Evolutionary conservation across 805 yeast species (phyloP).

Genomic region (Cyberlindnera suaveolens): DNA sequence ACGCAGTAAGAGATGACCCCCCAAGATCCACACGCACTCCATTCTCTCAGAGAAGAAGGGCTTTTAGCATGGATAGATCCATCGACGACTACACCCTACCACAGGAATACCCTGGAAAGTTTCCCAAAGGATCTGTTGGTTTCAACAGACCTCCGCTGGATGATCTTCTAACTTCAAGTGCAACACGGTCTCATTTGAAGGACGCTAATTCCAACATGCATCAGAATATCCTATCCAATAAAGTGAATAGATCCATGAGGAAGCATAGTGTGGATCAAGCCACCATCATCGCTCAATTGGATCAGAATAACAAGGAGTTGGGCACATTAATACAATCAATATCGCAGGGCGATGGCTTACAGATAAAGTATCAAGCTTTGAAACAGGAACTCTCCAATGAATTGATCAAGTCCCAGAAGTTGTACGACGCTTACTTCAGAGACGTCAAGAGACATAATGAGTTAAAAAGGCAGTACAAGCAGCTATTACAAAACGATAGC

Average conservation of each 20-base stretch:
- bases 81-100: conserved; percentile 12
- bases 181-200: conserved; percentile 8
- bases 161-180: conserved; percentile 8
- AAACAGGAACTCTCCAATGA: conserved; percentile 28
- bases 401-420: conserved; percentile 26
- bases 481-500: neutral
- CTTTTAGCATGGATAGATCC: neutral
- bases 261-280: neutral
- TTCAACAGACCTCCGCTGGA: neutral
- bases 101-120: conserved; percentile 21
- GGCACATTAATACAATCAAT: conserved; percentile 19
- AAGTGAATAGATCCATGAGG: neutral
- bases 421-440: conserved; percentile 30
- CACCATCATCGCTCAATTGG: conserved; percentile 20
- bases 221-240: conserved; percentile 2
- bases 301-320: conserved; percentile 22
- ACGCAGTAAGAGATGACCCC: conserved; percentile 1
- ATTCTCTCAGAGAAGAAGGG: neutral
- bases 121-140: conserved; percentile 9
- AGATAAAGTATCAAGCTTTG: conserved; percentile 22
- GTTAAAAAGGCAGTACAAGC: conserved; percentile 8
- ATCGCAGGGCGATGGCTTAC: conserved; percentile 6
- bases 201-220: conserved; percentile 16
- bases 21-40: neutral
- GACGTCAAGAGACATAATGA: conserved; percentile 27